phyloP scores from a whole-genome alignment of 805 yeast genomes.

The Cyberlindnera xishuangbannaensis region DNA sequence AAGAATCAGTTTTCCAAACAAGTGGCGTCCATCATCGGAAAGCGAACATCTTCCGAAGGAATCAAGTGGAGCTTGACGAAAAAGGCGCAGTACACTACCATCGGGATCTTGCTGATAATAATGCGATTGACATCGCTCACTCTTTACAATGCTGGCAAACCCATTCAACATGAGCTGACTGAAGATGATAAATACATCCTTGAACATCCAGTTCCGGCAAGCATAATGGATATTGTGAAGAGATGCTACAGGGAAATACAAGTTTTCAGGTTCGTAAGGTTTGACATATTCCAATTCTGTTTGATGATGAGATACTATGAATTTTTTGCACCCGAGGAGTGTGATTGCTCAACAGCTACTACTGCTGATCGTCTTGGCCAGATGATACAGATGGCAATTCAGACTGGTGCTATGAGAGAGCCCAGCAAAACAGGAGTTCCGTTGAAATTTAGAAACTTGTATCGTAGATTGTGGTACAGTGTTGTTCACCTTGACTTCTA shows the following conservation, averaged over 20 bases:
- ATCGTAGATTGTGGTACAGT: constrained; percentile 24
- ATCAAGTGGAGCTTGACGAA: constrained; percentile 13
- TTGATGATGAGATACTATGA: constrained; percentile 15
- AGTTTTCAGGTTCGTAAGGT: constrained; percentile 10
- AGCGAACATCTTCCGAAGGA: constrained; percentile 3
- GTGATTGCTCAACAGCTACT: constrained; percentile 19
- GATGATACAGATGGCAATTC: constrained; percentile 18
- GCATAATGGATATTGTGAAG: constrained; percentile 7
- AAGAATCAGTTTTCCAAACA: constrained; percentile 13
- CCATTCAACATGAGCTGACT: constrained; percentile 3
- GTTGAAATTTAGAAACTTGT: constrained; percentile 9
- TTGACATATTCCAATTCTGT: constrained; percentile 19
- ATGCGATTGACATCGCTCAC: constrained; percentile 22
- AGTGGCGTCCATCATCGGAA: constrained; percentile 15
- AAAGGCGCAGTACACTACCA: constrained; percentile 15
- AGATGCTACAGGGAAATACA: constrained; percentile 15
- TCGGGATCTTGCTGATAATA: constrained; percentile 18
- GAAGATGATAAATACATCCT: constrained; percentile 16
- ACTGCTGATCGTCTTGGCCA: constrained; percentile 17
- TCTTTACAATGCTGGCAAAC: constrained; percentile 18
- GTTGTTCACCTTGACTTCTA: constrained; percentile 18
- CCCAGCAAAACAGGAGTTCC: constrained; percentile 15
- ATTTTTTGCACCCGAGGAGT: constrained; percentile 21
- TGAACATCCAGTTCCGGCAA: constrained; percentile 14
- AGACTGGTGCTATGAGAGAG: constrained; percentile 21